phyloP scores from a whole-genome alignment of 768 basidiomycete species.

The Boletus tylopilopsis region DNA sequence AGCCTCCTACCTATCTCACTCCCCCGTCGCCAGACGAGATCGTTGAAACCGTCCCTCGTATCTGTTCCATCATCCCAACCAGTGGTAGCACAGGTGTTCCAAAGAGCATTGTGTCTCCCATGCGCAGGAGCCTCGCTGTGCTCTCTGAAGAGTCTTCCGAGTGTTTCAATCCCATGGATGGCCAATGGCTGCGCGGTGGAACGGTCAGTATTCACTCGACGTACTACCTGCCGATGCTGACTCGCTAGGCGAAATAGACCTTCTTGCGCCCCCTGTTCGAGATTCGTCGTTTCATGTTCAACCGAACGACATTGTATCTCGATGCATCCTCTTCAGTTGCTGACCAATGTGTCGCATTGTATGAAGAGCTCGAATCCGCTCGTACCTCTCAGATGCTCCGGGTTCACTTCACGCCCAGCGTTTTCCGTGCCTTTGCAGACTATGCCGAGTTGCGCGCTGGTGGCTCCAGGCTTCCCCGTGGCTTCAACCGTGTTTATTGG shows the following conservation, averaged over 20 bases:
- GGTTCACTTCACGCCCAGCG: conserved; percentile 13
- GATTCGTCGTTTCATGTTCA: conserved; percentile 19
- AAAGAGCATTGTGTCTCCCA: conserved; percentile 16
- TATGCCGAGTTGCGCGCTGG: conserved; percentile 8
- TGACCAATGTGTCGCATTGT: conserved; percentile 9
- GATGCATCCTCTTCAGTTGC: conserved; percentile 8
- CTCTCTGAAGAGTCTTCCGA: conserved; percentile 12
- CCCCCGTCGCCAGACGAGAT: conserved; percentile 14
- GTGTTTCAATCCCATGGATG: conserved; percentile 10
- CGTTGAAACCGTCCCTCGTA: conserved; percentile 10
- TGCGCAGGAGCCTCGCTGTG: conserved; percentile 12
- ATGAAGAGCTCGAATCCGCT: conserved; percentile 11
- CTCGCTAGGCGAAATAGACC: conserved; percentile 1
- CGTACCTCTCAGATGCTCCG: conserved; percentile 13
- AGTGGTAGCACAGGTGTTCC: conserved; percentile 24
- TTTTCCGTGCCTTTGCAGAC: conserved; percentile 16
- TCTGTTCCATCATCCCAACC: conserved; percentile 17
- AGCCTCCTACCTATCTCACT: conserved; percentile 8
- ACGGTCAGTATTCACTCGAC: neutral
- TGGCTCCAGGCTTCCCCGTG: conserved; percentile 11
- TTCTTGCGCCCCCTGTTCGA: conserved; percentile 16
- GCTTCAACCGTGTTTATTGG: conserved; percentile 17
- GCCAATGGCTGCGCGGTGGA: conserved; percentile 16
- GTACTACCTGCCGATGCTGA: neutral
- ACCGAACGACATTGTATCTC: conserved; percentile 11